Evolutionary conservation across 331 rosid genomes (phyloP), one percentile per base, ranked within the genome.

Genomic region (Acacia pycnantha): DNA sequence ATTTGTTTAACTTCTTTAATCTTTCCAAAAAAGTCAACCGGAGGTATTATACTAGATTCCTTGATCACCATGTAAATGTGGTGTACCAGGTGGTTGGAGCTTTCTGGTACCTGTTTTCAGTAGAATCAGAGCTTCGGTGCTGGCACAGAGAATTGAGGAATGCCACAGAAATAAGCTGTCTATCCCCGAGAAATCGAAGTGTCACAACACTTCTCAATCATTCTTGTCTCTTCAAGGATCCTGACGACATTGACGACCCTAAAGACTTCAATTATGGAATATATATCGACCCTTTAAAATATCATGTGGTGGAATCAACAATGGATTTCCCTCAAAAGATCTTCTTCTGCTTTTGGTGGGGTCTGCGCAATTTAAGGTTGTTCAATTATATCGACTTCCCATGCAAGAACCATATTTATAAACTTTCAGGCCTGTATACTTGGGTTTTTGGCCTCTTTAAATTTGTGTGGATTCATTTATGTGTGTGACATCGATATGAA

Each of bases 331-430:
- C 81, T 33, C 74, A 54, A 44, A 96, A 96, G 84, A 84, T 96
- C 62, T 89, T 86, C 50, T 92, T 91, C 89, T 94, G 97, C 89
- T 96, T 96, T 76, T 92, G 99, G 97, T 96, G 99, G 99, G 99
- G 97, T 51, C 86, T 96, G 77, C 97, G 95, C 70, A 86, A 78
- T 85, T 88, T 96, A 54, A 88, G 99, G 98, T 96, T 66, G 15
- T 92, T 82, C 26, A 58, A 78, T n/a, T 61, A 58, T 43, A 43
- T 67, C 43, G 22, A 47, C 61, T 83, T 77, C 68, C 16, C 19
- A 73, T 74, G 54, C 80, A 46, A 31, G 48, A 29, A 54, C 22
- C 74, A 48, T 70, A 29, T 69, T 24, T 48, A 24, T 59, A 24
- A 29, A 13, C n/a, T 29, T n/a, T 2, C 10, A 13, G 35, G 29